Evolutionary conservation across 768 basidiomycete species (phyloP), one percentile per base, ranked within the genome.

Genomic region (Xerocomus potaroensis): DNA sequence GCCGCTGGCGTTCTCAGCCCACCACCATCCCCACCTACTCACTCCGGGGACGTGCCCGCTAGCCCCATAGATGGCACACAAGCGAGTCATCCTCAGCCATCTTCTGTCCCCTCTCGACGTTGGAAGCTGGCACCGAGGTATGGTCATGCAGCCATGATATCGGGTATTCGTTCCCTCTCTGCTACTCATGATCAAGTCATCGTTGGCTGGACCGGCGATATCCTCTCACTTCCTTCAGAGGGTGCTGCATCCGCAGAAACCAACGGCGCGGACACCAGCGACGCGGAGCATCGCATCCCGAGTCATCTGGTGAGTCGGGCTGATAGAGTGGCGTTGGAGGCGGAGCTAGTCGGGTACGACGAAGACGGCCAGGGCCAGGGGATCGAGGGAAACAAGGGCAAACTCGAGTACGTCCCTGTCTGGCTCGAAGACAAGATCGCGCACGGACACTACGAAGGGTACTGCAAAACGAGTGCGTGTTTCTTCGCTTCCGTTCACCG

Each of bases 391-490:
- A 65, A 72, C 36, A 66, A 70, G 27, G 64, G 79, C 53, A 81
- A 76, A 59, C 81, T 87, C 39, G 76, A 70, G 12, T 96, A 91
- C 56, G 79, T 89, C 7, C 93, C 95, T 5, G 89, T 99, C 11
- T 96, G 90, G 89, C 73, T 94, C 29, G 84, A 89, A 57, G 88
- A 91, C 57, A 80, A 86, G 63, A 80, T 92, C 31, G 92, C 91
- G 18, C 89, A 92, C 58, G 91, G 86, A 0, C 93, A 96, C 64
- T 96, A 97, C 63, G 93, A 98, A 56, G 94, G 93, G 1, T 97
- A 96, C 66, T 97, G 94, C 79, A 99, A 99, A 67, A 84, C 87
- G 60, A 95, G 92, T 94, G 58, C 66, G 87, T 80, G 33, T 14
- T 38, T 31, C 51, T 32, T 8, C 31, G 15, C 47, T 36, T 27